Evolutionary conservation across 2,329 filamentous ascomycete species (phyloP).

Genomic region (Capronia americana): DNA sequence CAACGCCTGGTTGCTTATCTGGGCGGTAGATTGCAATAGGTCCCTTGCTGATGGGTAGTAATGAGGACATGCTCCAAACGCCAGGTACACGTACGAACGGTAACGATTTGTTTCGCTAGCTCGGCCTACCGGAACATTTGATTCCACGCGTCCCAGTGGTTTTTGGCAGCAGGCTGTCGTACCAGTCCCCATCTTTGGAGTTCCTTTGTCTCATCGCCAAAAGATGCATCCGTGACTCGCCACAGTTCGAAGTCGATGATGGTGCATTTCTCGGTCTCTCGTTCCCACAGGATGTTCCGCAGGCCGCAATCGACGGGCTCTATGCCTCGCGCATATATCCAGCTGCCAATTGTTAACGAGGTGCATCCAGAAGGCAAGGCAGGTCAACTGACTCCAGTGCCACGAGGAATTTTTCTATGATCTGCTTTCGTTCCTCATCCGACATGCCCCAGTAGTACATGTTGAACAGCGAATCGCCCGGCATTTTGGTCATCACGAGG

Average conservation of each 20-base stretch:
- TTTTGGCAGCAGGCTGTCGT: constrained; percentile 32
- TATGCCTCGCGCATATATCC: constrained; percentile 35
- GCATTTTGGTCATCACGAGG: constrained; percentile 41
- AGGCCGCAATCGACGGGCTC: constrained; percentile 38
- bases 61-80: neutral
- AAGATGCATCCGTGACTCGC: constrained; percentile 23
- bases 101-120: neutral
- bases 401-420: constrained; percentile 29
- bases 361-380: neutral
- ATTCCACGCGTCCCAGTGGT: constrained; percentile 36
- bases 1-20: neutral
- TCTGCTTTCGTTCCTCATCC: constrained; percentile 29
- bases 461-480: constrained; percentile 37
- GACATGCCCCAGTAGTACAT: constrained; percentile 38
- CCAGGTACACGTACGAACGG: neutral
- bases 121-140: constrained; percentile 16
- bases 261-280: constrained; percentile 32
- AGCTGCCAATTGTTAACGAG: constrained; percentile 14
- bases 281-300: constrained; percentile 38
- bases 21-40: neutral
- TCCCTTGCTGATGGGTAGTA: neutral
- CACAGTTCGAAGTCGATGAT: constrained; percentile 40
- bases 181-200: constrained; percentile 37
- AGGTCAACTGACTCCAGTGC: constrained; percentile 26
- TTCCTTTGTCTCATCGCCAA: constrained; percentile 37